phyloP scores from a whole-genome alignment of 768 basidiomycete species.

The Tricholoma bakamatsutake region DNA sequence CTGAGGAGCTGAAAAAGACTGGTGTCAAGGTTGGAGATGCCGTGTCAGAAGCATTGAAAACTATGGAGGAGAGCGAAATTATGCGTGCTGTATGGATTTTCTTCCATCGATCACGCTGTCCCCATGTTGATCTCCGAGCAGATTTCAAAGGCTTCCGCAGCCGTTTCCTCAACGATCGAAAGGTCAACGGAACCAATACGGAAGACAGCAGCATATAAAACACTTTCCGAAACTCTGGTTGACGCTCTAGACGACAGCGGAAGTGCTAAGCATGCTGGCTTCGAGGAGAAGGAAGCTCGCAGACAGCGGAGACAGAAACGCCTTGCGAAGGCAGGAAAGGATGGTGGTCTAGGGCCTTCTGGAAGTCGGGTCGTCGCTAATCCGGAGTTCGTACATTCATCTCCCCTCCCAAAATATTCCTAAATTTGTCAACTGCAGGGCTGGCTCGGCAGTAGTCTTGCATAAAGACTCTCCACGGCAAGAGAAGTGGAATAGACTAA shows the following conservation, averaged over 20 bases:
- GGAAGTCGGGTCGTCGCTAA: conserved; percentile 57
- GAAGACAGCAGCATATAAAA: conserved; percentile 92
- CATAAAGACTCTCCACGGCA: conserved; percentile 78
- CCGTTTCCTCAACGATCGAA: conserved; percentile 80
- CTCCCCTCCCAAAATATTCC: not conserved
- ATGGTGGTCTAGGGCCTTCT: conserved; percentile 45
- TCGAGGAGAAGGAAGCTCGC: conserved; percentile 91
- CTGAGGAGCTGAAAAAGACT: conserved; percentile 84
- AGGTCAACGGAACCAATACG: conserved; percentile 95
- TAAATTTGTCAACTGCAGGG: conserved; percentile 39
- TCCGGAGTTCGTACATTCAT: conserved; percentile 59
- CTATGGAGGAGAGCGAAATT: conserved; percentile 92
- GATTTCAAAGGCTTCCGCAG: conserved; percentile 83
- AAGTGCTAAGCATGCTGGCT: conserved; percentile 91
- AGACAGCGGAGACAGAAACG: conserved; percentile 74
- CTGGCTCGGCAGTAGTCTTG: conserved; percentile 79
- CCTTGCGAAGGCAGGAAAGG: conserved; percentile 79
- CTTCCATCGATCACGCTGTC: not conserved
- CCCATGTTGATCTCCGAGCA: conserved; percentile 21
- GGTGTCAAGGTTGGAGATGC: conserved; percentile 94
- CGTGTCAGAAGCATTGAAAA: conserved; percentile 83
- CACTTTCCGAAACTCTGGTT: conserved; percentile 78
- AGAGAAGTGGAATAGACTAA: conserved; percentile 76
- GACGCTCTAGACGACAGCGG: conserved; percentile 94
- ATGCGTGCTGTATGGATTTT: conserved; percentile 65